Percentiles rank a stretch among this genome's conserved stretches.
These are phyloP conservation scores for Euphorbia peplus DNA, from an alignment of 345 rosid species.

Conservation along the genomic window DNA sequence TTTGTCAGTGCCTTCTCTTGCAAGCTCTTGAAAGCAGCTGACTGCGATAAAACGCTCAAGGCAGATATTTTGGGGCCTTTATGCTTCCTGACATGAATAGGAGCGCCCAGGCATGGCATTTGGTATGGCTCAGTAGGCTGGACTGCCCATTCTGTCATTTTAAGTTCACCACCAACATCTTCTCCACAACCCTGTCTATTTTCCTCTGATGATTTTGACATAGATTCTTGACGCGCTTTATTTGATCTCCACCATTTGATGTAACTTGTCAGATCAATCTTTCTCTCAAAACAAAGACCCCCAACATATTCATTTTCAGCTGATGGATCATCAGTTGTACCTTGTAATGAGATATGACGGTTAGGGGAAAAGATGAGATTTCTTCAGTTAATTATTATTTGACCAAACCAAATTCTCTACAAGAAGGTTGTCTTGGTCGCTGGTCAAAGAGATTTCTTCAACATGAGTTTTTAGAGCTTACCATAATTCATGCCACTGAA, in stretches of 20 bases:
- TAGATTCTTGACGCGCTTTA: conserved; percentile 68
- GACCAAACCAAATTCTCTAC: conserved; percentile 12
- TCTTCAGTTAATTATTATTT: not conserved
- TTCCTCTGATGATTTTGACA: conserved; percentile 62
- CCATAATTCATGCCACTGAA: conserved; percentile 63
- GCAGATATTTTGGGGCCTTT: conserved; percentile 59
- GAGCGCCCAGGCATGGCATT: conserved; percentile 69
- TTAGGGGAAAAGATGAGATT: conserved; percentile 14
- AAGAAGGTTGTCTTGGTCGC: conserved; percentile 12
- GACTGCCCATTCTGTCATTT: conserved; percentile 59
- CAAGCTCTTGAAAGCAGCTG: conserved; percentile 77
- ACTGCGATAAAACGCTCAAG: conserved; percentile 70
- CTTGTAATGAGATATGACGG: conserved; percentile 23
- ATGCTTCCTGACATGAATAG: conserved; percentile 43
- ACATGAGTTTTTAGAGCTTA: conserved; percentile 26
- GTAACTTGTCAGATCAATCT: conserved; percentile 75
- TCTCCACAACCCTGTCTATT: conserved; percentile 49
- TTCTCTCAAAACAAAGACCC: conserved; percentile 71
- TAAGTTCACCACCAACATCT: conserved; percentile 73
- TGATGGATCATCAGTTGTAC: conserved; percentile 72
- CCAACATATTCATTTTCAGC: conserved; percentile 68
- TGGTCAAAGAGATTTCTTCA: conserved; percentile 2
- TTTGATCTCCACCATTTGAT: conserved; percentile 93
- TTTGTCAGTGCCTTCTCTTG: conserved; percentile 74
- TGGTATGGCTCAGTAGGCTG: conserved; percentile 79